phyloP scores from a whole-genome alignment of 2,329 filamentous ascomycete genomes.

The Epichloe typhina region DNA sequence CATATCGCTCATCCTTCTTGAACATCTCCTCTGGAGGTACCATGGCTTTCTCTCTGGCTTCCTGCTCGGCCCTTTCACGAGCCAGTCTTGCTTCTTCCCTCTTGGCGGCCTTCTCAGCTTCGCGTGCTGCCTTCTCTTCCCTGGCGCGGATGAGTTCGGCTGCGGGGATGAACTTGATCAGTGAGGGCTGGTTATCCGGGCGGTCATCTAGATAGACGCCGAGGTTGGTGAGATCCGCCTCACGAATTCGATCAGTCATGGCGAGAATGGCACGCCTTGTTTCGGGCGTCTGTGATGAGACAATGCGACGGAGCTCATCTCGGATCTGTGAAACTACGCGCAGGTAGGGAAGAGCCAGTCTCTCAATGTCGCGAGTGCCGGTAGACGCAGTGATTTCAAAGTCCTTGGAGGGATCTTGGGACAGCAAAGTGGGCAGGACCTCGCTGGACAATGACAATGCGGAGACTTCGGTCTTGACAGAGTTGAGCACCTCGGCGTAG shows the following conservation, averaged over 20 bases:
- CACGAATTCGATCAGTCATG: constrained; percentile 69
- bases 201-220: constrained; percentile 84
- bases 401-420: constrained; percentile 30
- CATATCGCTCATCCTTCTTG: constrained; percentile 45
- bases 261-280: constrained; percentile 59
- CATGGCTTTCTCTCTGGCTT: constrained; percentile 46
- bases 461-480: constrained; percentile 32
- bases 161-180: constrained; percentile 54
- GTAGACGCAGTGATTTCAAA: constrained; percentile 30
- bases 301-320: constrained; percentile 47
- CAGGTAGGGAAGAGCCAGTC: constrained; percentile 41
- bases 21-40: constrained; percentile 43
- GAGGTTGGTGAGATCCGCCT: constrained; percentile 67
- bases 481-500: constrained; percentile 31
- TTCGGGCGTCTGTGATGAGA: constrained; percentile 29
- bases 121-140: constrained; percentile 45
- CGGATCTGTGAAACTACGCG: constrained; percentile 43
- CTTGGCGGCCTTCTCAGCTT: constrained; percentile 44
- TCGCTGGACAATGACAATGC: constrained; percentile 36
- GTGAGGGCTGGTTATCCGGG: constrained; percentile 48
- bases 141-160: constrained; percentile 43
- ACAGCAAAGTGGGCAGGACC: constrained; percentile 28
- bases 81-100: constrained; percentile 42
- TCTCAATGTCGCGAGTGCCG: constrained; percentile 38
- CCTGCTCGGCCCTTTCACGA: constrained; percentile 35